Percentiles rank a stretch among this genome's conserved stretches.
Evolutionary conservation across 495 filamentous ascomycete species (phyloP).

Genomic region (Daldinia grandis): DNA sequence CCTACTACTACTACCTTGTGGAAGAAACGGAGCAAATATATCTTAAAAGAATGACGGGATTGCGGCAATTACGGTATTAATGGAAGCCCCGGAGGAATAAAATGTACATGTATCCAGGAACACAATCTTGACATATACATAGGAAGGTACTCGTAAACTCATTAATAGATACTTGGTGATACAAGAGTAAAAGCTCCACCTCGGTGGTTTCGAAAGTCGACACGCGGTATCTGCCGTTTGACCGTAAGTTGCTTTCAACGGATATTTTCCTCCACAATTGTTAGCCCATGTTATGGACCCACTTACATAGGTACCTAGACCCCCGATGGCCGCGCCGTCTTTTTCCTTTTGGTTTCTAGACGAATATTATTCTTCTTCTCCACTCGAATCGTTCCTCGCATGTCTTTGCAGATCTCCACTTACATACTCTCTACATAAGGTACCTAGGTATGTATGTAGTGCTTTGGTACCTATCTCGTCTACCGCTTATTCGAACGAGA

Average conservation of each 20-base stretch:
- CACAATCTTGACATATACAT: constrained; percentile 4
- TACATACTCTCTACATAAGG: background rate
- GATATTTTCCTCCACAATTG: constrained; percentile 36
- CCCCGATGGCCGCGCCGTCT: constrained; percentile 20
- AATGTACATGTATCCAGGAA: constrained; percentile 15
- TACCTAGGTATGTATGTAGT: background rate
- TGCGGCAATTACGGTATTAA: constrained; percentile 9
- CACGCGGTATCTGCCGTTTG: constrained; percentile 30
- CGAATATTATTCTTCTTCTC: constrained; percentile 21
- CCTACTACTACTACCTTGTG: background rate
- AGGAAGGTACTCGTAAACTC: constrained; percentile 23
- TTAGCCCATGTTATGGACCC: constrained; percentile 18
- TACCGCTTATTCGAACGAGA: background rate
- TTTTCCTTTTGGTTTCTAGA: constrained; percentile 36
- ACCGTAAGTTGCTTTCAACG: constrained; percentile 37
- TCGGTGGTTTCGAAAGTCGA: constrained; percentile 26
- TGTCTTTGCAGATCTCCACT: constrained; percentile 24
- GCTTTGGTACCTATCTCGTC: background rate
- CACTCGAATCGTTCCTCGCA: constrained; percentile 14
- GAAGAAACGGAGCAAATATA: constrained; percentile 1
- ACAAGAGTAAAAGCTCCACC: constrained; percentile 19
- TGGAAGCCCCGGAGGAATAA: constrained; percentile 17
- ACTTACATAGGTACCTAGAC: constrained; percentile 35
- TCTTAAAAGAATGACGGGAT: background rate
- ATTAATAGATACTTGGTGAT: constrained; percentile 18